These are phyloP conservation scores for Globisporangium abappressorium DNA, from an alignment of 352 stramenopile species.

Conservation along the genomic window DNA sequence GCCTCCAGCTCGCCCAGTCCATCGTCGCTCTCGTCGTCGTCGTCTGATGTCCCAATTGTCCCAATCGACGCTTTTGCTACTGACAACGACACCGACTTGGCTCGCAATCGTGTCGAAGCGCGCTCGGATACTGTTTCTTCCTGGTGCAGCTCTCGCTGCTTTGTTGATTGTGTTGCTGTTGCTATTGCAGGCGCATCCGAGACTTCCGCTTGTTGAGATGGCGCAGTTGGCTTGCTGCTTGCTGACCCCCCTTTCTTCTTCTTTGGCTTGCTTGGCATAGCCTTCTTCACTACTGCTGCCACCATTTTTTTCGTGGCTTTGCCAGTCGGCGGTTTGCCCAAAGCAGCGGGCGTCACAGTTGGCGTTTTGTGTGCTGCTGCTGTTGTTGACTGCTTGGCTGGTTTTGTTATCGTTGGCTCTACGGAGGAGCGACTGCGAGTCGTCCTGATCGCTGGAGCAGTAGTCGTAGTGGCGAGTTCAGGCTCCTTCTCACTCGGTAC, in stretches of 20 bases:
- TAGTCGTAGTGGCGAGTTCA: too few relatives aligned
- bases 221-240: not conserved
- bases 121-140: not conserved
- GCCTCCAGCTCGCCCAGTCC: conserved; percentile 40
- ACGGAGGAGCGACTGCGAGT: not conserved
- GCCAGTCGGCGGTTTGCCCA: conserved; percentile 6
- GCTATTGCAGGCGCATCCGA: not conserved
- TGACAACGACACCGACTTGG: not conserved
- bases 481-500: not conserved
- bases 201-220: not conserved
- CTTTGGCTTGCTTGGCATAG: not conserved
- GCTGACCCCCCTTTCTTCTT: not conserved
- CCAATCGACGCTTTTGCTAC: conserved; percentile 3
- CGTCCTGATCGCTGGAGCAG: not conserved
- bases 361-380: not conserved
- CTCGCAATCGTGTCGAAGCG: not conserved
- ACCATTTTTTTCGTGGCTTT: not conserved
- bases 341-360: not conserved
- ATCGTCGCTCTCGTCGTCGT: conserved; percentile 39
- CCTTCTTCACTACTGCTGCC: not conserved
- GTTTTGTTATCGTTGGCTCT: not conserved
- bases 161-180: not conserved
- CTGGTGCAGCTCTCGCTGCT: not conserved
- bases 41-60: conserved; percentile 24
- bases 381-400: not conserved